A percentile compares a stretch with the other conserved stretches of the same genome.
Conservation (phyloP, 305 asterid species). For the Stenogyne calaminthoides region DNA sequence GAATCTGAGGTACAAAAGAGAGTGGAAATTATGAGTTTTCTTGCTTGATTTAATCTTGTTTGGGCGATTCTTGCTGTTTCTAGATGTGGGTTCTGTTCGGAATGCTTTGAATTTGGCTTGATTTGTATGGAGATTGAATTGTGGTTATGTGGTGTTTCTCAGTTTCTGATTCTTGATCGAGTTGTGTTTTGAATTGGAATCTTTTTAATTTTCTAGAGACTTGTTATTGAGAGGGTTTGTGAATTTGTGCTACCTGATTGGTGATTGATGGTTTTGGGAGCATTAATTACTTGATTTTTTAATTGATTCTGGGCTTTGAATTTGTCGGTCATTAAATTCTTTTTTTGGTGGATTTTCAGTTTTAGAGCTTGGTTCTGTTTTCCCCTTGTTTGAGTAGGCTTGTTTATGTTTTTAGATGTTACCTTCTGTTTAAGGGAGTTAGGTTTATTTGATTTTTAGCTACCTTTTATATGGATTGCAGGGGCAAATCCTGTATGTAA, state of each 20-base stretch:
- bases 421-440: slow-evolving; percentile 21
- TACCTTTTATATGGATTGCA: not conserved
- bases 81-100: slow-evolving; percentile 28
- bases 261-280: slow-evolving; percentile 26
- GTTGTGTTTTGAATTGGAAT: slow-evolving; percentile 31
- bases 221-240: slow-evolving; percentile 9
- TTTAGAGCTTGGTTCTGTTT: not conserved
- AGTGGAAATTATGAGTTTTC: not conserved
- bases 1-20: slow-evolving; percentile 31
- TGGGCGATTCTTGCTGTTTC: slow-evolving; percentile 1
- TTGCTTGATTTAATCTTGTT: slow-evolving; percentile 7
- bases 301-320: slow-evolving; percentile 20
- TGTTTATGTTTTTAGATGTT: slow-evolving; percentile 26
- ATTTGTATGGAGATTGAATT: not conserved
- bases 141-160: slow-evolving; percentile 11
- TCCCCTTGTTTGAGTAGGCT: slow-evolving; percentile 3
- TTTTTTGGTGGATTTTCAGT: slow-evolving; percentile 1
- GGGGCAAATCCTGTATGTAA: not conserved
- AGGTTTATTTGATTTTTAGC: slow-evolving; percentile 18
- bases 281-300: slow-evolving; percentile 24
- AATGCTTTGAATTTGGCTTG: not conserved
- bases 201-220: slow-evolving; percentile 23
- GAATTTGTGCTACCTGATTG: slow-evolving; percentile 27
- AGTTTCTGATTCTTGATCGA: slow-evolving; percentile 34
- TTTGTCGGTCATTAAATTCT: slow-evolving; percentile 1